Base-by-base conservation (phyloP, 306 rosid genomes). In the Aeschynomene evenia region DNA sequence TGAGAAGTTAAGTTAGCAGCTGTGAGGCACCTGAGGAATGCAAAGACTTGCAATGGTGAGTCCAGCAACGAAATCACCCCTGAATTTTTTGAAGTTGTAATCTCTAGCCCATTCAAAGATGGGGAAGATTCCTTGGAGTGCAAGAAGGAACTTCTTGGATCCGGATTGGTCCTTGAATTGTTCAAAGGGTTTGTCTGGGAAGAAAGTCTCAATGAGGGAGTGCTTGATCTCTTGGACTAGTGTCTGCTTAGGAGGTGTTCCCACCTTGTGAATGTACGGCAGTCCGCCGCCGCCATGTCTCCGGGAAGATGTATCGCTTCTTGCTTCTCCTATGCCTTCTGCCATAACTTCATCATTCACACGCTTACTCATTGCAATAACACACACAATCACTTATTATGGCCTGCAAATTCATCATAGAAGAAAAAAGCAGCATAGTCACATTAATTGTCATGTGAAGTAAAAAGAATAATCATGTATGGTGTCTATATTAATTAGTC, bases 11-110 rank as follows among this genome's bases (percentile, higher is more conserved):
- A n/a, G n/a, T n/a, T n/a, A n/a, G n/a, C n/a, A n/a, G n/a, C 1
- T 10, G 12, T 14, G 16, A 12, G 3, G 33, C 0, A 88, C 95
- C 89, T 89, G 97, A 69, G 97, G 97, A 66, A 91, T 85, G 22
- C 92, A 86, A 1, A 91, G 89, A 66, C 96, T 88, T 20, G 96
- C 97, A 83, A 88, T 83, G 75, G 97, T 91, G 2, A 91, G 84
- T 37, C 89, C 89, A 39, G 89, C 10, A 34, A 82, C n/a, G 4
- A 85, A 26, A 72, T 85, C 89, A 40, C 83, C 97, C 71, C 37
- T 85, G 66, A 91, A 82, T 37, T 81, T 85, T 5, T 20, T 0
- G n/a, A 86, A 63, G 16, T 15, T 55, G 24, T 91, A 91, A 24
- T 49, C 68, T 43, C 82, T 80, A 8, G 68, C 81, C 97, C 97